Base-by-base conservation (phyloP, 2,329 filamentous ascomycete species). In the Pseudopyrenochaeta lycopersici region DNA sequence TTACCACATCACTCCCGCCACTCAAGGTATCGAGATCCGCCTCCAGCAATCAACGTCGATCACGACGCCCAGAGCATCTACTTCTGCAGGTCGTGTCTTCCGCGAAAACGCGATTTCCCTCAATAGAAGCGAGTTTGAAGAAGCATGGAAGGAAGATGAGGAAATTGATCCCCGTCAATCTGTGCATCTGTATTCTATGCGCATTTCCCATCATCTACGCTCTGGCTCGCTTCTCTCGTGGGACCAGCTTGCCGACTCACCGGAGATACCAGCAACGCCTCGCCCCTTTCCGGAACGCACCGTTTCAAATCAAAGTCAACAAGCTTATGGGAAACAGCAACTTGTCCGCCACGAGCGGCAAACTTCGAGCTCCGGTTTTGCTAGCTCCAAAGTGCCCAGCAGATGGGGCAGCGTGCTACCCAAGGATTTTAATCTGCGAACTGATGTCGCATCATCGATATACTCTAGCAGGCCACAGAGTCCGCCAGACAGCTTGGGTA, bases 131-230 rank as follows among this genome's bases (percentile, higher is more conserved):
- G 10, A 6, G 3, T 1, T 27, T n/a, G 42, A 42, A 12, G 30
- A 54, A 11, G 49, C 48, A 5, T 18, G 55, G 2, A 49, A 54
- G 5, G 46, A 56, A 1, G 48, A 66, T 11, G 52, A 67, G 9
- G 63, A 58, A n/a, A 49, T 63, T 7, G 40, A 67, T 17, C 52
- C 61, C 14, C 67, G 66, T 15, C 61, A 52, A 12, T 75, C 71
- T n/a, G 64, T 80, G 2, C 78, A 80, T 53, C 68, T 81, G 1
- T 64, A 77, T 44, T 75, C 70, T 29, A 80, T 80, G 78, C 71
- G 75, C 11, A 80, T 81, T 23, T 78, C 76, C 2, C 74, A 78
- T 45, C 78, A 79, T 60, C 63, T 81, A 12, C 77, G 78, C 6
- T 79, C 76, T 6, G 72, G 72, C 14, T 80, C 78, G 7, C 55